Conservation (phyloP, 163 green algal species). For the Trebouxia gelatinosa region DNA sequence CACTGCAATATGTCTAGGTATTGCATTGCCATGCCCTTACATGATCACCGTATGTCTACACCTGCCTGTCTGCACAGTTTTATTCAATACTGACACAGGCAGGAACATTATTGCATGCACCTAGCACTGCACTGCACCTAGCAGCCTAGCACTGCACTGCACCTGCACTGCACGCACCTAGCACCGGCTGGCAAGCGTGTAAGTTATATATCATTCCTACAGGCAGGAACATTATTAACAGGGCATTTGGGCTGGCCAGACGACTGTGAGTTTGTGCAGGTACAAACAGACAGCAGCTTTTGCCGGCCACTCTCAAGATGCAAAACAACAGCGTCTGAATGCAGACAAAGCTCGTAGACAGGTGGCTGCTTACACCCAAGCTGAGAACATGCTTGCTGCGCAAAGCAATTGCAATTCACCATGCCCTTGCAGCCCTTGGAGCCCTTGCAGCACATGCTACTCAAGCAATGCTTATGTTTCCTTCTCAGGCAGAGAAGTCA, state of each 20-base stretch:
- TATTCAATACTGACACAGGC: too few relatives aligned
- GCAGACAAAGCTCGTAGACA: slow-evolving; percentile 40
- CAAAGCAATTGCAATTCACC: not conserved
- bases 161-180: too few relatives aligned
- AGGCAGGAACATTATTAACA: too few relatives aligned
- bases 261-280: too few relatives aligned
- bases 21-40: too few relatives aligned
- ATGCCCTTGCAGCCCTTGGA: not conserved
- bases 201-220: too few relatives aligned
- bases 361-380: not conserved
- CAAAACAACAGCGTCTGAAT: slow-evolving; percentile 30
- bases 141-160: not conserved
- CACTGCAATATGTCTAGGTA: too few relatives aligned
- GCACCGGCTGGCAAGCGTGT: too few relatives aligned
- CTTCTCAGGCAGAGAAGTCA: slow-evolving; percentile 40
- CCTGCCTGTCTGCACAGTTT: too few relatives aligned
- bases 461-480: not conserved
- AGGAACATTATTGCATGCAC: not conserved
- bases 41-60: too few relatives aligned
- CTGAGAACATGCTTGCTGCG: not conserved
- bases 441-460: not conserved
- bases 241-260: too few relatives aligned
- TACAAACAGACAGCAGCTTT: slow-evolving; percentile 32
- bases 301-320: slow-evolving; percentile 38
- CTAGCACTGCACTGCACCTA: not conserved